Evolutionary conservation across 2,329 filamentous ascomycete genomes (phyloP).

Genomic region (Cercospora berteroae): DNA sequence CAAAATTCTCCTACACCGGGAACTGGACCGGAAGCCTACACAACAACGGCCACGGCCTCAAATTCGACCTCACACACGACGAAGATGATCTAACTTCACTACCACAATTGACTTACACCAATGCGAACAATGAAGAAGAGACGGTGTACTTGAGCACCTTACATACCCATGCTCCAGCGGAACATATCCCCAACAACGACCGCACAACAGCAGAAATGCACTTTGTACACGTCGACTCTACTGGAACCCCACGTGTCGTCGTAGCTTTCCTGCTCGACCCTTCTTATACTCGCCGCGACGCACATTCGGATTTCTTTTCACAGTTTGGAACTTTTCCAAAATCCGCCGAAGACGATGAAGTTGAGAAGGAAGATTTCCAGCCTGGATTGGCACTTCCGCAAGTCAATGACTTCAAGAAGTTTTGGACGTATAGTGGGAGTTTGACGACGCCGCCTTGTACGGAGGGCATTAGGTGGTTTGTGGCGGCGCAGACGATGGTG

Average conservation of each 20-base stretch:
- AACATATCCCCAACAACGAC: slow-evolving; percentile 48
- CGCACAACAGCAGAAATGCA: slow-evolving; percentile 51
- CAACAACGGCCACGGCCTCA: slow-evolving; percentile 53
- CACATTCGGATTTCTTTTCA: slow-evolving; percentile 42
- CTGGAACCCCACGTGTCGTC: slow-evolving; percentile 46
- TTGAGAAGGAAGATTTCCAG: slow-evolving; percentile 30
- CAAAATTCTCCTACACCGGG: slow-evolving; percentile 35
- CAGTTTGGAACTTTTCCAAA: slow-evolving; percentile 34
- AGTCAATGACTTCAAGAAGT: slow-evolving; percentile 44
- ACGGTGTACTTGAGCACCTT: slow-evolving; percentile 51
- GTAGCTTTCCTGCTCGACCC: slow-evolving; percentile 49
- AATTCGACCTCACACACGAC: slow-evolving; percentile 42
- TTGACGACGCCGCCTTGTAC: slow-evolving; percentile 50
- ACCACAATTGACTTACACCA: slow-evolving; percentile 43
- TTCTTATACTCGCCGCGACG: slow-evolving; percentile 32
- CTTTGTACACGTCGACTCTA: slow-evolving; percentile 48
- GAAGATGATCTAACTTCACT: slow-evolving; percentile 40
- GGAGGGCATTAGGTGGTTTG: slow-evolving; percentile 50
- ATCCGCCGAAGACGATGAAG: slow-evolving; percentile 19
- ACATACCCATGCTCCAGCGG: slow-evolving; percentile 53
- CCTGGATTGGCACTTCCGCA: slow-evolving; percentile 38
- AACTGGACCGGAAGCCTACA: slow-evolving; percentile 43
- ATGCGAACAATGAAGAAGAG: slow-evolving; percentile 37
- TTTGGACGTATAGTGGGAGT: slow-evolving; percentile 51
- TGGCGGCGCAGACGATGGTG: slow-evolving; percentile 44